Base-by-base conservation (phyloP, 1,139 yeast species). In the Hansenula lynferdii region DNA sequence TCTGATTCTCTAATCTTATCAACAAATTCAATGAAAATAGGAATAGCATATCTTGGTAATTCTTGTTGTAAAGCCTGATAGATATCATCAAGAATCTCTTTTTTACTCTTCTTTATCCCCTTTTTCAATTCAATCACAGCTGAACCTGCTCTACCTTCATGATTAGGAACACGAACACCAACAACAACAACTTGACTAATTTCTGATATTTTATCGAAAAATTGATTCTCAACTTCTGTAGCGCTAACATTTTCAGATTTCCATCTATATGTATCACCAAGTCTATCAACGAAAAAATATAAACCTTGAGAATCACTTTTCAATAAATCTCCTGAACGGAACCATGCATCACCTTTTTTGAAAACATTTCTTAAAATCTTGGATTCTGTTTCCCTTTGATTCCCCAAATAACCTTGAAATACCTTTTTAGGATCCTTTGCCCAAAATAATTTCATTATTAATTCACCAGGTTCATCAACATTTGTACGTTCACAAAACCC, bases 251-350 rank as follows among this genome's bases (percentile, higher is more conserved):
- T 90, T 64, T 92, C 98, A 3, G 95, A 85, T 64, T 89, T 90
- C 97, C 97, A 92, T 51, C 98, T 75, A 69, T 85, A 92, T 0
- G 97, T 90, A 58, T 92, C 98, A 28, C 98, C 98, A 57, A 90
- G 67, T 55, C 98, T 70, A 64, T 90, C 98, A 35, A 87, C 89
- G 61, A 92, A 92, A 62, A 84, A 87, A 54, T 85, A 69, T 50
- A 83, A 66, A 1, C 89, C 85, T 48, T 82, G 75, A 25, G 67
- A 67, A 58, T 89, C 96, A 58, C 70, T 66, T 51, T 69, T 77
- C 55, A 90, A 69, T 50, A 92, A 69, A 59, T 92, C 98, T 33
- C 97, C 97, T 28, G 86, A 75, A 56, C 97, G 73, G 54, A 84
- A 82, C 83, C 89, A 92, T 0, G 95, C 95, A 60, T 92, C 98